phyloP scores from a whole-genome alignment of 1,284 basidiomycete genomes.

The Violaceomyces palustris region DNA sequence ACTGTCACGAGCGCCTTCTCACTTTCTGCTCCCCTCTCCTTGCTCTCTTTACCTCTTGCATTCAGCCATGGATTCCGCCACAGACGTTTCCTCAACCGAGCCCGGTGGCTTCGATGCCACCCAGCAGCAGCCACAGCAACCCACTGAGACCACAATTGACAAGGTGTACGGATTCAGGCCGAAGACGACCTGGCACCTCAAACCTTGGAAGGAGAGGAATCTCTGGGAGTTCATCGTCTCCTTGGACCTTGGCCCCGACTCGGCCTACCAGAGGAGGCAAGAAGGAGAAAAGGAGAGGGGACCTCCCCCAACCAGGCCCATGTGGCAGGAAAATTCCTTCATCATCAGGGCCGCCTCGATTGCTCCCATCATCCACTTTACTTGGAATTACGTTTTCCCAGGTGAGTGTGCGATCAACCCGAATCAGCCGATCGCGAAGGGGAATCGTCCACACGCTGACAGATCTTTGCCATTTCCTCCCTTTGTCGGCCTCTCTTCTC shows the following conservation, averaged over 20 bases:
- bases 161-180: slow-evolving; percentile 46
- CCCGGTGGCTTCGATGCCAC: too few relatives aligned
- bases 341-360: slow-evolving; percentile 32
- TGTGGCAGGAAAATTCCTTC: slow-evolving; percentile 39
- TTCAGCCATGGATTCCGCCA: too few relatives aligned
- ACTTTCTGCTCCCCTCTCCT: too few relatives aligned
- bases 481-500: too few relatives aligned
- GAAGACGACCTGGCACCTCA: slow-evolving; percentile 47
- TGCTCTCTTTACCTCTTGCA: too few relatives aligned
- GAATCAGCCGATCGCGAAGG: too few relatives aligned
- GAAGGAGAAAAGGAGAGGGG: slow-evolving; percentile 22
- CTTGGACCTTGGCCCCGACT: slow-evolving; percentile 35
- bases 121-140: too few relatives aligned
- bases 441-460: background rate
- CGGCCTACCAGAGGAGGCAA: slow-evolving; percentile 28
- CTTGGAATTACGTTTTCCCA: slow-evolving; percentile 34
- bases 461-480: too few relatives aligned
- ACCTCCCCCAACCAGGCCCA: slow-evolving; percentile 33
- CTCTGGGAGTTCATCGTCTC: slow-evolving; percentile 43
- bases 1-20: too few relatives aligned
- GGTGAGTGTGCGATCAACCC: slow-evolving; percentile 3
- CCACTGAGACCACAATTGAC: too few relatives aligned
- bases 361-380: slow-evolving; percentile 24
- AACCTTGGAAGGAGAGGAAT: slow-evolving; percentile 28
- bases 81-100: too few relatives aligned